Base-by-base conservation (phyloP, 306 rosid genomes). In the Cercis canadensis region DNA sequence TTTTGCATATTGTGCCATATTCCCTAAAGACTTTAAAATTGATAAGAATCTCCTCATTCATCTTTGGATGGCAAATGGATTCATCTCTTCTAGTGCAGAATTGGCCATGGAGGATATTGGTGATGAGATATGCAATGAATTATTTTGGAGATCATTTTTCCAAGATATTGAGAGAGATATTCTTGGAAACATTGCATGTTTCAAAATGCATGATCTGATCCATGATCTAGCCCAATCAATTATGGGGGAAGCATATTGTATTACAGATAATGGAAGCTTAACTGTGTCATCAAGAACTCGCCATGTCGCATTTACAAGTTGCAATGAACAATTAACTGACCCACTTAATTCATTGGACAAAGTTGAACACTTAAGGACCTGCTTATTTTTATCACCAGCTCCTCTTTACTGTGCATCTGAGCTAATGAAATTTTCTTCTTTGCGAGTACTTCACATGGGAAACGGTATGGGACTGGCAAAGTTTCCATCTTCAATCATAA, bases 211-310 rank as follows among this genome's bases (percentile, higher is more conserved):
- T 45, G 78, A 74, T 55, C 32, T 74, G 11, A 16, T 74, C 3
- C 78, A 74, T 34, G 78, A 74, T 63, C 78, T 74, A 5, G 78
- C 78, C 11, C 47, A 64, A 29, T 74, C 57, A 53, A 1, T 74
- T 58, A 34, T 10, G 29, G 57, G 29, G n/a, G 36, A 34, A 11
- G 62, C 10, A 11, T 74, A 47, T 21, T 24, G n/a, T 11, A 18
- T 41, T 44, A 11, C 12, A 33, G 63, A 44, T 16, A 12, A 11
- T 47, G 15, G 19, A 33, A 40, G 33, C 7, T 29, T 12, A 17
- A 33, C 4, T 55, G 36, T 8, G 24, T 12, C 57, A 7, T 14
- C 29, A 74, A 62, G 62, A n/a, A 43, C 34, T 43, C 66, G 13
- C 40, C 78, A 74, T 43, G 12, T 74, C 5, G 3, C n/a, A 14